Percentiles rank a stretch among this genome's conserved stretches.
phyloP scores from a whole-genome alignment of 1,139 yeast genomes.

The Ogataea hybrid region DNA sequence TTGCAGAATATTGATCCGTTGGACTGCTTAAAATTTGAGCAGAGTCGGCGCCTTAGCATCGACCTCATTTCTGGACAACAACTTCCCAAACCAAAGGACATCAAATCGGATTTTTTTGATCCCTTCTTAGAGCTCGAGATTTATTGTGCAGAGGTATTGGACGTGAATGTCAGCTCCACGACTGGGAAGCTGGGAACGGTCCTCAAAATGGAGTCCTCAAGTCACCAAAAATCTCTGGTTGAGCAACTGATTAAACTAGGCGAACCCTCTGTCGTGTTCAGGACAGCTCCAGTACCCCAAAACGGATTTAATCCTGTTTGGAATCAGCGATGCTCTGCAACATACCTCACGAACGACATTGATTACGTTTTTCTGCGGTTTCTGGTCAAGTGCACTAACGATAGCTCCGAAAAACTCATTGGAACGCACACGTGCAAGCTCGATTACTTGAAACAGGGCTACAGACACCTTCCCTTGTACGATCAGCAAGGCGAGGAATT shows the following conservation, averaged over 20 bases:
- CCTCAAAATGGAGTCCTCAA: constrained; percentile 1
- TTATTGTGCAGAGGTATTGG: constrained; percentile 15
- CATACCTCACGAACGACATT: constrained; percentile 37
- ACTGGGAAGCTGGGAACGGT: constrained; percentile 6
- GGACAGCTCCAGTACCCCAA: constrained; percentile 42
- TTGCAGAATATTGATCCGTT: constrained; percentile 13
- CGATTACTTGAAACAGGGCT: constrained; percentile 65
- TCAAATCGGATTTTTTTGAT: constrained; percentile 44
- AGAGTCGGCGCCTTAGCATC: constrained; percentile 34
- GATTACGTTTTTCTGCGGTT: constrained; percentile 54
- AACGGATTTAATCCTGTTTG: constrained; percentile 90
- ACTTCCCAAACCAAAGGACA: constrained; percentile 62
- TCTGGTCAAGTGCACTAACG: constrained; percentile 39
- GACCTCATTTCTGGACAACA: constrained; percentile 81
- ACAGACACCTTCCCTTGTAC: constrained; percentile 72
- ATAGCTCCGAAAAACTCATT: constrained; percentile 40
- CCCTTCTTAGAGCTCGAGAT: constrained; percentile 62
- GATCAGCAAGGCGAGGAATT: constrained; percentile 81
- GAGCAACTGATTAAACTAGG: constrained; percentile 4
- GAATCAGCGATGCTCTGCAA: constrained; percentile 54
- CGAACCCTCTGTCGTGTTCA: constrained; percentile 23
- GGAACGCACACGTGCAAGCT: constrained; percentile 61
- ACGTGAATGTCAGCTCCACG: constrained; percentile 7
- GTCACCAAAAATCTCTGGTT: neutral
- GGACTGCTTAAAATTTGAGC: constrained; percentile 15